Percentiles rank a stretch among this genome's conserved stretches.
Conservation (phyloP, 225 moss, liverwort and hornwort genomes). For the Pleurozium schreberi region DNA sequence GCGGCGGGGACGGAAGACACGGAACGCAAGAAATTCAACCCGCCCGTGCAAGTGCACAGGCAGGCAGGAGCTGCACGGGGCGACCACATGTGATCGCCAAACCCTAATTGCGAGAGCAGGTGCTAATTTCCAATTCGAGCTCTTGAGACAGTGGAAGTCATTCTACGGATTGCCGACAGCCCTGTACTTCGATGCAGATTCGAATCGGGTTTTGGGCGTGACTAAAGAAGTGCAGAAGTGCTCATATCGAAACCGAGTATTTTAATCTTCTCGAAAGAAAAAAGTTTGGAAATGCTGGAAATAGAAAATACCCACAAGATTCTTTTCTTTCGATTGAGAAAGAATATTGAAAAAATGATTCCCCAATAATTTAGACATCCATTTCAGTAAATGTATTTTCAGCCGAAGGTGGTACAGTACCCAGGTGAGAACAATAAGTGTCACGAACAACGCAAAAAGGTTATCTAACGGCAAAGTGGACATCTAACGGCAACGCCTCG, state of each 20-base stretch:
- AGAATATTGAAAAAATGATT: background rate
- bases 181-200: background rate
- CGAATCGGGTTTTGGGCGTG: background rate
- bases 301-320: background rate
- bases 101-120: background rate
- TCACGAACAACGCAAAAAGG: background rate
- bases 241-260: background rate
- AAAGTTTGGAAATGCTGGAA: background rate
- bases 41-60: constrained; percentile 29
- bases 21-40: constrained; percentile 4
- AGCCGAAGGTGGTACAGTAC: background rate
- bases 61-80: constrained; percentile 7
- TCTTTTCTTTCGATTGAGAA: background rate
- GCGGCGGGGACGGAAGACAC: background rate
- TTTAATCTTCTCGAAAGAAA: too few species aligned
- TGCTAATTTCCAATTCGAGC: background rate
- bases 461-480: background rate
- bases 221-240: background rate
- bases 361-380: background rate
- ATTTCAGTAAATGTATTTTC: background rate
- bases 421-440: background rate
- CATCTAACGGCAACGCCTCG: background rate
- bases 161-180: background rate
- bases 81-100: constrained; percentile 10
- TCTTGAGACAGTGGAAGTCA: background rate